Evolutionary conservation across 345 rosid genomes (phyloP).

Genomic region (Linum tenue): DNA sequence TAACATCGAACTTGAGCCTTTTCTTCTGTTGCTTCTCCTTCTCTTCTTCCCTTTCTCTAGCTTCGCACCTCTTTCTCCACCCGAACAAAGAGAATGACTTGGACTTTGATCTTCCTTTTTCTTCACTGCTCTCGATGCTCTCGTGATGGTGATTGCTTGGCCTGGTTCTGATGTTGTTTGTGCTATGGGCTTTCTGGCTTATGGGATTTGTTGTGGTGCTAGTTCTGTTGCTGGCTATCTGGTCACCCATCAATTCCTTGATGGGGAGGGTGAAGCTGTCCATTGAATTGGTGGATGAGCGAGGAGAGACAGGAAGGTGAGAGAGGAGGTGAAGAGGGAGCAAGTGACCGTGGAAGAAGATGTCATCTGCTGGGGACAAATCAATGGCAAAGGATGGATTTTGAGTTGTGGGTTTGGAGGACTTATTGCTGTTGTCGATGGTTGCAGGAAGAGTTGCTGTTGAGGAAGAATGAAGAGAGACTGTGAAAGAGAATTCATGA

Average conservation of each 20-base stretch:
- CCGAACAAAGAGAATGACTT: slow-evolving; percentile 72
- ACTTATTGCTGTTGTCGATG: too few relatives aligned
- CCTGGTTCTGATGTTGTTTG: slow-evolving; percentile 1
- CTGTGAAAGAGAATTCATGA: slow-evolving; percentile 86
- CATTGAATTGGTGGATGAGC: slow-evolving; percentile 60
- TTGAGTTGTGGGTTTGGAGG: background rate
- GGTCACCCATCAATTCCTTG: slow-evolving; percentile 32
- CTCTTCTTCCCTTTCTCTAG: slow-evolving; percentile 31
- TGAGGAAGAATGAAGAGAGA: slow-evolving; percentile 66
- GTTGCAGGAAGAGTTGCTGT: background rate
- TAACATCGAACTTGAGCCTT: slow-evolving; percentile 45
- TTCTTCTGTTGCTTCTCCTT: slow-evolving; percentile 35
- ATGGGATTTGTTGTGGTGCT: background rate
- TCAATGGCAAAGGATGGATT: background rate
- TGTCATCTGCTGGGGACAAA: slow-evolving; percentile 5
- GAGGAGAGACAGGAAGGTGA: slow-evolving; percentile 69
- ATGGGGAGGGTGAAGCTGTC: slow-evolving; percentile 58
- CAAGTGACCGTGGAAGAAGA: slow-evolving; percentile 7
- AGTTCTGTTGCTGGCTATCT: slow-evolving; percentile 5
- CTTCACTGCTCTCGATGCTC: slow-evolving; percentile 9
- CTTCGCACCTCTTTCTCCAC: slow-evolving; percentile 46
- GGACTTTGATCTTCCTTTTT: slow-evolving; percentile 31
- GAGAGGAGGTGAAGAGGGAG: slow-evolving; percentile 83
- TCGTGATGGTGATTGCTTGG: background rate
- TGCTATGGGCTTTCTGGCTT: slow-evolving; percentile 1